phyloP scores from a whole-genome alignment of 371 early-diverging fungal genomes.

The Mucor indicus region DNA sequence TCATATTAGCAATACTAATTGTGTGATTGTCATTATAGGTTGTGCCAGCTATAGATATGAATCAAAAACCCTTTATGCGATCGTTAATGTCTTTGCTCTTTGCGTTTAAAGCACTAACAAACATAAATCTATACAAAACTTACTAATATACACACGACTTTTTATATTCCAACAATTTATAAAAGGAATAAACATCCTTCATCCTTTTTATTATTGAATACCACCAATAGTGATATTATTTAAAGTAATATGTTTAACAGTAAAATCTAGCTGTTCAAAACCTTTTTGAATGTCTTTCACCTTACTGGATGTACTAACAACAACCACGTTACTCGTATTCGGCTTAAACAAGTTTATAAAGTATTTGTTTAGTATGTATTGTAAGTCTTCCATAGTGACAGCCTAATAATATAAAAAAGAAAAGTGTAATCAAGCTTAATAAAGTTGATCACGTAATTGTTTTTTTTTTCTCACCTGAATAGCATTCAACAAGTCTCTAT shows the following conservation, averaged over 20 bases:
- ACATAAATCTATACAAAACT: too few species aligned
- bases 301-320: slow-evolving; percentile 55
- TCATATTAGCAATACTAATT: not conserved
- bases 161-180: not conserved
- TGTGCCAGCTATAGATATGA: slow-evolving; percentile 67
- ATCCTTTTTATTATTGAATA: slow-evolving; percentile 1
- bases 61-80: slow-evolving; percentile 61
- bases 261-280: slow-evolving; percentile 34
- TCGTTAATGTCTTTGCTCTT: slow-evolving; percentile 62
- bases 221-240: slow-evolving; percentile 32
- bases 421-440: too few species aligned
- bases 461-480: slow-evolving; percentile 31
- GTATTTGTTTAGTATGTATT: slow-evolving; percentile 43
- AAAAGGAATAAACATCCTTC: not conserved
- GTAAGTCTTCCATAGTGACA: slow-evolving; percentile 43
- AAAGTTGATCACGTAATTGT: too few species aligned
- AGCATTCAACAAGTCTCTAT: slow-evolving; percentile 45
- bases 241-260: slow-evolving; percentile 27
- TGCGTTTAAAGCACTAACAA: slow-evolving; percentile 10
- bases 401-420: slow-evolving; percentile 16
- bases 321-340: slow-evolving; percentile 52
- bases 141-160: too few species aligned
- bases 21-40: slow-evolving; percentile 27
- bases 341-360: slow-evolving; percentile 55
- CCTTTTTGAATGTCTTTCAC: slow-evolving; percentile 45